Conservation (phyloP, 176 grass and related monocot genomes). For the Rhipidocladum racemiflorum region DNA sequence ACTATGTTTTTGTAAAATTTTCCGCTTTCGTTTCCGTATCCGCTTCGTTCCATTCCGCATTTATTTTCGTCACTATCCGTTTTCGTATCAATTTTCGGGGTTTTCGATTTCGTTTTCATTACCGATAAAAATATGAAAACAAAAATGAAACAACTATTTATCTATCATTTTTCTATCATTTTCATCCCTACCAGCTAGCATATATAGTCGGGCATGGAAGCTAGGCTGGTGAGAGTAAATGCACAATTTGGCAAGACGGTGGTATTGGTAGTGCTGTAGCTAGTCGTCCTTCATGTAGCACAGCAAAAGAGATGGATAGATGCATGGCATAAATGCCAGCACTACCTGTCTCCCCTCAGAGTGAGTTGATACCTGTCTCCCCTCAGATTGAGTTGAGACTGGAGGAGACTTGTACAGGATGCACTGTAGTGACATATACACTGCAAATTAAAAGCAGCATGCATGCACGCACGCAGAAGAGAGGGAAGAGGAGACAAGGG, state of each 20-base stretch:
- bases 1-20: too few species aligned
- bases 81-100: too few species aligned
- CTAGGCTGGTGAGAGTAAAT: constrained; percentile 26
- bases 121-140: too few species aligned
- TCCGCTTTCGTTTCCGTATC: too few species aligned
- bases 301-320: constrained; percentile 34
- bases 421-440: constrained; percentile 23
- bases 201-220: too few species aligned
- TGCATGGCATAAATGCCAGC: constrained; percentile 26
- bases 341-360: constrained; percentile 28
- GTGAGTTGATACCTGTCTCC: constrained; percentile 22
- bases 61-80: too few species aligned
- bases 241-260: neutral
- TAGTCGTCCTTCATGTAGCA: constrained; percentile 18
- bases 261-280: neutral
- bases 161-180: too few species aligned
- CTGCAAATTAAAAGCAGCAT: neutral
- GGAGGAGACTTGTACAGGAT: neutral
- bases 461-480: neutral
- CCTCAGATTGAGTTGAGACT: neutral
- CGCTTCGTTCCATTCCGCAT: too few species aligned
- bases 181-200: too few species aligned
- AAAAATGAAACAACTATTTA: too few species aligned
- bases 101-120: too few species aligned
- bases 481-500: neutral